Percentiles rank a stretch among this genome's conserved stretches.
These are phyloP conservation scores for Nannochloropsis salina DNA, from an alignment of 108 stramenopile species.

Conservation along the genomic window DNA sequence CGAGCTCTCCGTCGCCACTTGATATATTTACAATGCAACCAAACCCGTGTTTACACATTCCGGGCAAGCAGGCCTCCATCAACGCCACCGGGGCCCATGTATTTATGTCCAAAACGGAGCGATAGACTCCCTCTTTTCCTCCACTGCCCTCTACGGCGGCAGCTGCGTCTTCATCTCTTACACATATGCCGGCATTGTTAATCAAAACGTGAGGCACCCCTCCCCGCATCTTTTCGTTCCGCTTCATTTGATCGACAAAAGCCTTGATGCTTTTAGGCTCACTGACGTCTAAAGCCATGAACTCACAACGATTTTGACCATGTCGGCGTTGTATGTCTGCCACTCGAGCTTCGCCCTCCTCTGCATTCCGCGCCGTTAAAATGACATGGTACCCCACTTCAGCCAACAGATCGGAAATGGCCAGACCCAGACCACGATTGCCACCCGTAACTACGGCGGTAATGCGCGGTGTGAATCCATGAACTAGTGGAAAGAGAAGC, in stretches of 20 bases:
- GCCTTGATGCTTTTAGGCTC: background rate
- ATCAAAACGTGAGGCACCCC: background rate
- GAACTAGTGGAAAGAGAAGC: background rate
- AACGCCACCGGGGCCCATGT: background rate
- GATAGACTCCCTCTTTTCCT: background rate
- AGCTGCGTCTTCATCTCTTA: background rate
- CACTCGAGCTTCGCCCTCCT: background rate
- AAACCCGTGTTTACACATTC: conserved; percentile 16
- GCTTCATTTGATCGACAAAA: background rate
- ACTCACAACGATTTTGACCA: background rate
- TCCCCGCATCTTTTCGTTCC: background rate
- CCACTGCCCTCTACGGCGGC: background rate
- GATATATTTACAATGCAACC: conserved; percentile 11
- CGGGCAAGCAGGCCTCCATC: background rate
- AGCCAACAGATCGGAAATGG: background rate
- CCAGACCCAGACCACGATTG: background rate
- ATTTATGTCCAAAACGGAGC: background rate
- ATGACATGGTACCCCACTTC: background rate
- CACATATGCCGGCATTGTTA: background rate
- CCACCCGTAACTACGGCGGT: conserved; percentile 4
- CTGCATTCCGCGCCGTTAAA: background rate
- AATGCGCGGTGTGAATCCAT: background rate
- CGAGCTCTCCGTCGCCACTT: background rate
- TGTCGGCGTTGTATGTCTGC: background rate
- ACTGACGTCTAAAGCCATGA: conserved; percentile 12